A percentile compares a stretch with the other conserved stretches of the same genome.
Conservation (phyloP, 441 rosid genomes). For the Flueggea neowawraea region DNA sequence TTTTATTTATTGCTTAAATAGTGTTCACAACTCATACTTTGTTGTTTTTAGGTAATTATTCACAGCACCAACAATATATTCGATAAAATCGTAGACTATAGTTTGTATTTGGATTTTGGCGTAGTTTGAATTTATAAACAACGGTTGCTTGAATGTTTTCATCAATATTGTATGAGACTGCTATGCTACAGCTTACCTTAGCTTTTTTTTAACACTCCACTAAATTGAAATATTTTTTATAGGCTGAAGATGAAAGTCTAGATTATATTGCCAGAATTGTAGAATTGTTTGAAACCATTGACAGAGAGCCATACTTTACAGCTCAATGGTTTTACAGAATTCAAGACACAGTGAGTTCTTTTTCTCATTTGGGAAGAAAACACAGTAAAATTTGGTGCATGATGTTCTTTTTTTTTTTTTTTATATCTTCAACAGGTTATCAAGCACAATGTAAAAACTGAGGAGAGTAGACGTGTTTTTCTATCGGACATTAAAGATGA, state of each 20-base stretch:
- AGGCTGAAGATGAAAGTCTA: slow-evolving; percentile 48
- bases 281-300: slow-evolving; percentile 53
- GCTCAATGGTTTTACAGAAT: slow-evolving; percentile 80
- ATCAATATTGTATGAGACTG: too few species aligned
- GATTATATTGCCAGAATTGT: slow-evolving; percentile 46
- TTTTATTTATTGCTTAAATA: too few species aligned
- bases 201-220: too few species aligned
- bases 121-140: too few species aligned
- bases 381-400: not conserved
- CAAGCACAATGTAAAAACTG: slow-evolving; percentile 20
- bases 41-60: too few species aligned
- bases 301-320: slow-evolving; percentile 36
- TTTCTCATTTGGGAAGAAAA: not conserved
- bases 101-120: too few species aligned
- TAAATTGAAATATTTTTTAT: too few species aligned
- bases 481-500: slow-evolving; percentile 48
- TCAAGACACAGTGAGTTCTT: slow-evolving; percentile 51
- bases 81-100: too few species aligned
- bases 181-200: too few species aligned
- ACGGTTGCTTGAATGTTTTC: too few species aligned
- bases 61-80: too few species aligned
- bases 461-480: slow-evolving; percentile 46
- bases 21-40: too few species aligned
- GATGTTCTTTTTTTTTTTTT: not conserved
- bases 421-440: slow-evolving; percentile 36